phyloP scores from a whole-genome alignment of 2,329 filamentous ascomycete species.

The Aspergillus tamarii region DNA sequence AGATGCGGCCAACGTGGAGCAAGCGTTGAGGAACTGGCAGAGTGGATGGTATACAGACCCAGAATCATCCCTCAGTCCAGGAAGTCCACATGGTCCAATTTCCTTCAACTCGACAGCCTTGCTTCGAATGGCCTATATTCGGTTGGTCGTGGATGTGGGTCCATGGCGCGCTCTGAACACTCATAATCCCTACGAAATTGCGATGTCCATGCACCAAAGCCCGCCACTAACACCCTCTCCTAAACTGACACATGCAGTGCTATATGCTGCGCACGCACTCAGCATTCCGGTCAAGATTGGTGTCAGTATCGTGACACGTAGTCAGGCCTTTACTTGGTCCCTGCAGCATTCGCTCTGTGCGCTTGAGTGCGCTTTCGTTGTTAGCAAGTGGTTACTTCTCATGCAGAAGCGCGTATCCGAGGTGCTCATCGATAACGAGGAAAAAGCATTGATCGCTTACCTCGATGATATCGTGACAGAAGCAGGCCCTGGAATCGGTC shows the following conservation, averaged over 20 bases:
- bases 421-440: too few species aligned
- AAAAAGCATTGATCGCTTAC: too few species aligned
- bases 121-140: constrained; percentile 20
- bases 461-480: too few species aligned
- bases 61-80: constrained; percentile 50
- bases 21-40: constrained; percentile 12
- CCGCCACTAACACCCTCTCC: not conserved
- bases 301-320: constrained; percentile 20
- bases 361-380: constrained; percentile 33
- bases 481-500: too few species aligned
- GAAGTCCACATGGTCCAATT: constrained; percentile 11
- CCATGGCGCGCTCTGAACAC: constrained; percentile 9
- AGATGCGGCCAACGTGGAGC: constrained; percentile 2
- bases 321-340: constrained; percentile 23
- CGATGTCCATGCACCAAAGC: not conserved
- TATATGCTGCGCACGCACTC: constrained; percentile 15
- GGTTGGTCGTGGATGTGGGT: constrained; percentile 8
- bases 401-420: too few species aligned
- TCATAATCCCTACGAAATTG: constrained; percentile 1
- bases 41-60: constrained; percentile 43
- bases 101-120: constrained; percentile 20
- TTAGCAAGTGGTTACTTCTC: constrained; percentile 38
- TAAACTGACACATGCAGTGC: constrained; percentile 8
- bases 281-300: constrained; percentile 21
- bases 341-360: constrained; percentile 24